Conservation (phyloP, 2,329 filamentous ascomycete species). For the Pestalotiopsis sp. region DNA sequence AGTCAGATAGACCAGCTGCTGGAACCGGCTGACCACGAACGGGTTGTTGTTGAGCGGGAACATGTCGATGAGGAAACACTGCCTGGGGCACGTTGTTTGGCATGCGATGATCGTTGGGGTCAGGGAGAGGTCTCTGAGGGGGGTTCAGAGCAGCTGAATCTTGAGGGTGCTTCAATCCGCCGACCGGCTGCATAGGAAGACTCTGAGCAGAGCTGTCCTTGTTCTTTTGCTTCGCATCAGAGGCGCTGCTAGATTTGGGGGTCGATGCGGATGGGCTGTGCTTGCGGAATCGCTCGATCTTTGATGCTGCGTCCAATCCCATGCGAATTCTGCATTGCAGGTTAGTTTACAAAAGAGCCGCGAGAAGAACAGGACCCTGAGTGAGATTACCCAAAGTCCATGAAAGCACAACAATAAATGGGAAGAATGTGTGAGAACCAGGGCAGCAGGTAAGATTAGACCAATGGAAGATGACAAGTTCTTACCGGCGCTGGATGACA, state of each 20-base stretch:
- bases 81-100: not conserved
- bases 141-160: too few relatives aligned
- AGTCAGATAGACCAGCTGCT: not conserved
- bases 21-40: not conserved
- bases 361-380: not conserved
- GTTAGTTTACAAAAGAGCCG: not conserved
- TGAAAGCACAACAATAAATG: not conserved
- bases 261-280: not conserved
- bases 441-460: not conserved
- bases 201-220: not conserved
- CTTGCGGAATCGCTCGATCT: constrained; percentile 16
- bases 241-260: too few relatives aligned
- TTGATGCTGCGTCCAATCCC: constrained; percentile 15
- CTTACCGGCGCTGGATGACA: constrained; percentile 20
- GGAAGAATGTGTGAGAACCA: not conserved
- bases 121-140: not conserved
- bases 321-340: constrained; percentile 6
- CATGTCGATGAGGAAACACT: not conserved
- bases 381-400: too few relatives aligned
- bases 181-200: not conserved
- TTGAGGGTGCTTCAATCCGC: too few relatives aligned
- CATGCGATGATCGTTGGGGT: not conserved
- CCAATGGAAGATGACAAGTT: too few relatives aligned
- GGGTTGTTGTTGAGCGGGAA: not conserved
- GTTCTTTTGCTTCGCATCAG: too few relatives aligned